Evolutionary conservation across 164 flowering plant genomes (phyloP), one percentile per base, ranked within the genome.

Genomic region (Warburgia ugandensis): DNA sequence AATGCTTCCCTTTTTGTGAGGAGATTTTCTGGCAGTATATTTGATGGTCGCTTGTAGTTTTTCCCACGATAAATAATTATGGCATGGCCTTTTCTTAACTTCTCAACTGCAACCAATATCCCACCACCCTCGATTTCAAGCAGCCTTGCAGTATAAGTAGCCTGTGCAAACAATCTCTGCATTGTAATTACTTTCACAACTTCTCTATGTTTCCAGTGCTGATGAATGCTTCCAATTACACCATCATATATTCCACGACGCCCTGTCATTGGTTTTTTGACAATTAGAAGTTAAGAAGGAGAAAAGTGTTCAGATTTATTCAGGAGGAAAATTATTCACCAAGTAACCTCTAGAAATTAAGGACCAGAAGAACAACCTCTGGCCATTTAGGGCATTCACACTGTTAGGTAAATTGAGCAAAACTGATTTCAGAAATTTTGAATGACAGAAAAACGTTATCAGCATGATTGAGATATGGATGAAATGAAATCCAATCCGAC

Each of bases 171-270:
- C 10, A 29, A 23, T 70, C 52, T 73, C 77, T 88, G 96, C 95
- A 75, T 80, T 22, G 94, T 77, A 39, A 88, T 68, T 57, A 92
- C 89, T 68, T 82, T 86, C 21, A 73, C 89, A 13, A 92, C 61
- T 76, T 92, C 99, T 65, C 89, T 78, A 68, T 85, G 81, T 69
- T 92, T 88, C 98, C 98, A 92, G 62, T 88, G 95, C 65, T 83
- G 94, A 71, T 80, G 86, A 32, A 92, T 38, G 45, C 84, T 85
- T 72, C 79, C 96, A 23, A 91, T 73, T 14, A 84, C 86, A 63
- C 98, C 95, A 72, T 78, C 84, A 81, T 79, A 91, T 41, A 91
- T 63, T 20, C 96, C 96, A 52, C 98, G 84, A 47, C 98, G 74
- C 39, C 98, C 98, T 91, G 75, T 48, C 64, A 14, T n/a, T n/a